Percentiles rank a stretch among this genome's conserved stretches.
Conservation (phyloP, 345 rosid species). For the Angophora floribunda region DNA sequence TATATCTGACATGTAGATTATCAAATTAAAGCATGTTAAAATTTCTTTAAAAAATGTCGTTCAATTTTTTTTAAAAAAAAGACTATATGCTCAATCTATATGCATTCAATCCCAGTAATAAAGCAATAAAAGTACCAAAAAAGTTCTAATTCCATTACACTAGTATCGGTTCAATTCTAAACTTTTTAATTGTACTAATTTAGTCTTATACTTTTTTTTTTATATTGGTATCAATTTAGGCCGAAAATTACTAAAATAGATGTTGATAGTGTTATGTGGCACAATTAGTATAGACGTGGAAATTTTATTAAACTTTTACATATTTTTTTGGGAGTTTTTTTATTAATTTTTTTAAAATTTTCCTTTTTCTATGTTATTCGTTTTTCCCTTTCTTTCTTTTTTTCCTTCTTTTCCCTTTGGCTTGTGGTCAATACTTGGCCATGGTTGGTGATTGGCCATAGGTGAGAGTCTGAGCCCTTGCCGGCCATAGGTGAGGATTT, state of each 20-base stretch:
- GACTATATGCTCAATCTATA: background rate
- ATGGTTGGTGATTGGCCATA: background rate
- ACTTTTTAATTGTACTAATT: background rate
- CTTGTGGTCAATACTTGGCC: background rate
- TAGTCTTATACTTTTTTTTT: too few relatives aligned
- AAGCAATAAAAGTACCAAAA: too few relatives aligned
- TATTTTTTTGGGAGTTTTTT: too few relatives aligned
- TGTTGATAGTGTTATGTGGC: accelerated
- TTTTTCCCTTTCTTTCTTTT: accelerated
- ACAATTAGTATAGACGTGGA: accelerated
- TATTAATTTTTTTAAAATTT: too few relatives aligned
- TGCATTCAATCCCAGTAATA: background rate
- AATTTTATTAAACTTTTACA: too few relatives aligned
- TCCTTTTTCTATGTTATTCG: too few relatives aligned
- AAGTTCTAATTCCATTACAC: accelerated
- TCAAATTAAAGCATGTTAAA: background rate
- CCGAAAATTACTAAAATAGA: accelerated
- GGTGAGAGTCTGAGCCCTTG: background rate
- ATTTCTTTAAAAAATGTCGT: background rate
- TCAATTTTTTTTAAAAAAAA: background rate
- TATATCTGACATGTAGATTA: background rate
- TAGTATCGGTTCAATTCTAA: too few relatives aligned
- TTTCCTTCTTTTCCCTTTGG: background rate
- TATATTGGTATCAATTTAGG: too few relatives aligned
- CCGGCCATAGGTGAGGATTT: accelerated